Conservation (phyloP, 1,284 basidiomycete genomes). For the Rugosomyces carneus region DNA sequence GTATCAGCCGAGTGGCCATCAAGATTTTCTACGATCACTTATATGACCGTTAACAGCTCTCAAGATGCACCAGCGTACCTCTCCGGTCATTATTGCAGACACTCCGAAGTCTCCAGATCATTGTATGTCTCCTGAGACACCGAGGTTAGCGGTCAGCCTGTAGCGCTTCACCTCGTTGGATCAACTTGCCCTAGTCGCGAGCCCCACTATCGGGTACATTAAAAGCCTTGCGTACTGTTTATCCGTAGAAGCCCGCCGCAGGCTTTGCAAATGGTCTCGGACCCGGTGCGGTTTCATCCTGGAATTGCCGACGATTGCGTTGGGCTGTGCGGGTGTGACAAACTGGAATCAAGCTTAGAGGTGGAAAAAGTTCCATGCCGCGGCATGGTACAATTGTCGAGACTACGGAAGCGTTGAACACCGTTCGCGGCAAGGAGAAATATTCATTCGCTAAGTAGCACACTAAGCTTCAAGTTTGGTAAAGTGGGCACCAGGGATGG, state of each 20-base stretch:
- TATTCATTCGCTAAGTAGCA: not conserved
- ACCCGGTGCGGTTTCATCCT: conserved; percentile 52
- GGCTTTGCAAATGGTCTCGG: conserved; percentile 33
- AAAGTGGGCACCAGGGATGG: not conserved
- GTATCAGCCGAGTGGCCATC: not conserved
- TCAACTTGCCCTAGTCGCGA: conserved; percentile 39
- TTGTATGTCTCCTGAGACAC: not conserved
- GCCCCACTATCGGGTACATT: conserved; percentile 47
- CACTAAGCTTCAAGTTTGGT: not conserved
- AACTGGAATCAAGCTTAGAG: not conserved
- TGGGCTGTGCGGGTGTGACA: not conserved
- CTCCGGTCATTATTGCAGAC: too few species aligned
- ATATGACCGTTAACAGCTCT: not conserved
- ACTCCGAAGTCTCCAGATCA: too few species aligned
- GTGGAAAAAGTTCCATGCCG: not conserved
- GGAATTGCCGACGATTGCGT: conserved; percentile 33
- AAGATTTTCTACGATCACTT: not conserved
- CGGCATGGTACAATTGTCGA: too few species aligned
- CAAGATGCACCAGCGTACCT: too few species aligned
- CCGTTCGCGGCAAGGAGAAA: too few species aligned
- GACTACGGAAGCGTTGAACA: too few species aligned
- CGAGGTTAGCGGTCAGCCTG: not conserved
- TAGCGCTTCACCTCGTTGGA: conserved; percentile 12
- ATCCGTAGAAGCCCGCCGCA: conserved; percentile 41
- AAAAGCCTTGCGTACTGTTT: conserved; percentile 58